Percentiles rank a stretch among this genome's conserved stretches.
These are phyloP conservation scores for Emergomyces pasteurianus DNA, from an alignment of 2,329 filamentous ascomycete species.

Conservation along the genomic window DNA sequence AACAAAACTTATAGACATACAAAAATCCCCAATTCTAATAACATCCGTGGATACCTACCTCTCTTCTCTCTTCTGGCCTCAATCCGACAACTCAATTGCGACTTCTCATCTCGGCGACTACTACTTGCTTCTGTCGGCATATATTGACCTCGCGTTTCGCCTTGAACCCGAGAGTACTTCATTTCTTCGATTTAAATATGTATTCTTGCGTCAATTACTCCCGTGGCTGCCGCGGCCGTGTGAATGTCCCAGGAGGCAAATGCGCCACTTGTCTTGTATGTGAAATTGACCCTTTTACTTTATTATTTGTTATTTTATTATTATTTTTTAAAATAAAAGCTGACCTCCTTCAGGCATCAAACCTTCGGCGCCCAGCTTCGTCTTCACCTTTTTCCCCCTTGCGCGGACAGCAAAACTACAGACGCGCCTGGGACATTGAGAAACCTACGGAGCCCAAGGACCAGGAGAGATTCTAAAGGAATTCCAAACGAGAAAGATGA, in stretches of 20 bases:
- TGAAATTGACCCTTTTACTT: slow-evolving; percentile 5
- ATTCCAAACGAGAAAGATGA: not conserved
- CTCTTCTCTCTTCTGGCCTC: not conserved
- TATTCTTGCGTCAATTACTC: slow-evolving; percentile 38
- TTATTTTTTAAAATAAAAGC: slow-evolving; percentile 1
- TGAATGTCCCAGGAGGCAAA: slow-evolving; percentile 31
- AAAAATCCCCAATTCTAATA: not conserved
- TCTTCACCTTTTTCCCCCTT: slow-evolving; percentile 27
- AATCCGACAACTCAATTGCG: not conserved
- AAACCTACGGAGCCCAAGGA: not conserved
- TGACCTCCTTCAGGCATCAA: slow-evolving; percentile 19
- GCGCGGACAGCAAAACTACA: slow-evolving; percentile 8
- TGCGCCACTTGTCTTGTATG: slow-evolving; percentile 36
- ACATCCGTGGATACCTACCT: not conserved
- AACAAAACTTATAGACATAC: not conserved
- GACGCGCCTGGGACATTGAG: slow-evolving; percentile 8
- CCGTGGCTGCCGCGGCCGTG: slow-evolving; percentile 36
- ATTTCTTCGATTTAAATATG: slow-evolving; percentile 19
- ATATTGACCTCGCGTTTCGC: not conserved
- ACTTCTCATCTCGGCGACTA: not conserved
- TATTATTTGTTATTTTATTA: not conserved
- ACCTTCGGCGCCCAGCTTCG: slow-evolving; percentile 27
- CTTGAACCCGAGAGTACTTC: not conserved
- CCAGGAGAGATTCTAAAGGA: not conserved
- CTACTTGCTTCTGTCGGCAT: not conserved